phyloP scores from a whole-genome alignment of 1,139 yeast species.

The Geotrichum bryndzae region DNA sequence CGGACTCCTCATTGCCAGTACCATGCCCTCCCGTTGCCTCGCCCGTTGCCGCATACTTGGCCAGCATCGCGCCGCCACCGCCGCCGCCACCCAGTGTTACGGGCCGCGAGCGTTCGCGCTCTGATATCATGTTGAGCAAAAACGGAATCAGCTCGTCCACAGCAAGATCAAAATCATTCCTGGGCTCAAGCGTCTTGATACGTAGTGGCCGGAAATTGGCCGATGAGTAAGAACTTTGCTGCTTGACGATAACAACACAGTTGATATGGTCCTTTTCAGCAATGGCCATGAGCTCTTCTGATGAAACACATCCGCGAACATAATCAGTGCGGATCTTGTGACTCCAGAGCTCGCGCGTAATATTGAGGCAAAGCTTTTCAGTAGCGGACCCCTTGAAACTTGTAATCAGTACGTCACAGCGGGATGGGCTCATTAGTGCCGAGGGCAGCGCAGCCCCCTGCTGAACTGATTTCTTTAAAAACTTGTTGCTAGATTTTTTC shows the following conservation, averaged over 20 bases:
- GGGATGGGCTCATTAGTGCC: conserved; percentile 26
- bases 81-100: neutral
- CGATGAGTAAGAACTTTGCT: conserved; percentile 37
- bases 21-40: neutral
- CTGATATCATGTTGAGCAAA: conserved; percentile 43
- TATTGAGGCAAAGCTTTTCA: conserved; percentile 51
- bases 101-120: conserved; percentile 21
- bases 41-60: neutral
- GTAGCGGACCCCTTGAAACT: conserved; percentile 46
- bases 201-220: conserved; percentile 64
- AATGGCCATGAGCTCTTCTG: conserved; percentile 63
- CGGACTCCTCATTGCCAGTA: neutral
- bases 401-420: conserved; percentile 79
- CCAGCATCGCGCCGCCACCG: neutral
- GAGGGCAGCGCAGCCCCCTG: neutral
- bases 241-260: conserved; percentile 72
- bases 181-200: conserved; percentile 52
- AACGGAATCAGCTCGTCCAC: conserved; percentile 54
- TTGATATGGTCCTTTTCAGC: conserved; percentile 67
- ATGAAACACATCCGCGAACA: conserved; percentile 42
- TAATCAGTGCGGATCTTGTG: conserved; percentile 67
- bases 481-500: conserved; percentile 21
- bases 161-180: conserved; percentile 65
- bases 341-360: conserved; percentile 64
- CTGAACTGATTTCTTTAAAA: conserved; percentile 16